Conservation (phyloP, 2,329 filamentous ascomycete genomes). For the Colletotrichum lupini region DNA sequence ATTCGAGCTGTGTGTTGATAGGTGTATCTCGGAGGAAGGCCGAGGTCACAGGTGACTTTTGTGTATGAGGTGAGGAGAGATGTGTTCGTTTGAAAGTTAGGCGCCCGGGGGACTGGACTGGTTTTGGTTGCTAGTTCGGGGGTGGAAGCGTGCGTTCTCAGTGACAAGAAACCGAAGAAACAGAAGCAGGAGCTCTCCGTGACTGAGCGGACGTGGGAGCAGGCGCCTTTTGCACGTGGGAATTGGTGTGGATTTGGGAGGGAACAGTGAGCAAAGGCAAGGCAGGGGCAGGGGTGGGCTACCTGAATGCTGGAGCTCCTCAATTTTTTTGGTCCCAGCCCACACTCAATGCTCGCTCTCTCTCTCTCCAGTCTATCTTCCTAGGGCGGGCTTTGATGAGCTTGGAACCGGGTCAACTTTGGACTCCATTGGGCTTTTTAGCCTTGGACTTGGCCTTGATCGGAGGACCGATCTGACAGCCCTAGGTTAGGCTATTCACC, state of each 20-base stretch:
- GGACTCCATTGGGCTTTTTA: background rate
- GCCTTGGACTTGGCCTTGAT: background rate
- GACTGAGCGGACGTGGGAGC: conserved; percentile 26
- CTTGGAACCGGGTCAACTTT: background rate
- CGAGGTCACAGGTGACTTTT: conserved; percentile 14
- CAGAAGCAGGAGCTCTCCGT: background rate
- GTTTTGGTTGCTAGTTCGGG: background rate
- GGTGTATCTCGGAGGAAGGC: conserved; percentile 27
- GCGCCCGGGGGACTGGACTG: conserved; percentile 18
- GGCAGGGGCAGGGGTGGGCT: conserved; percentile 1
- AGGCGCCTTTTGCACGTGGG: conserved; percentile 35
- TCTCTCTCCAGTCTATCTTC: background rate
- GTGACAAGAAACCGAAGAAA: conserved; percentile 1
- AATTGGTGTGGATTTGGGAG: conserved; percentile 29
- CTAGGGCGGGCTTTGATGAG: conserved; percentile 22
- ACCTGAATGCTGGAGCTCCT: conserved; percentile 12
- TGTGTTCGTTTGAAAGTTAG: conserved; percentile 1
- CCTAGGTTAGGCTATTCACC: background rate
- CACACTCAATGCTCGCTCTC: too few relatives aligned
- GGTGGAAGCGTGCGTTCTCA: conserved; percentile 10
- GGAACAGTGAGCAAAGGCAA: conserved; percentile 23
- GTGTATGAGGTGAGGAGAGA: background rate
- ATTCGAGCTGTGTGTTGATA: conserved; percentile 28
- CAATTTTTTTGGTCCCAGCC: conserved; percentile 20
- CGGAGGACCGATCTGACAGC: background rate